phyloP scores from a whole-genome alignment of 2,329 filamentous ascomycete species.

The Cercospora sp. region DNA sequence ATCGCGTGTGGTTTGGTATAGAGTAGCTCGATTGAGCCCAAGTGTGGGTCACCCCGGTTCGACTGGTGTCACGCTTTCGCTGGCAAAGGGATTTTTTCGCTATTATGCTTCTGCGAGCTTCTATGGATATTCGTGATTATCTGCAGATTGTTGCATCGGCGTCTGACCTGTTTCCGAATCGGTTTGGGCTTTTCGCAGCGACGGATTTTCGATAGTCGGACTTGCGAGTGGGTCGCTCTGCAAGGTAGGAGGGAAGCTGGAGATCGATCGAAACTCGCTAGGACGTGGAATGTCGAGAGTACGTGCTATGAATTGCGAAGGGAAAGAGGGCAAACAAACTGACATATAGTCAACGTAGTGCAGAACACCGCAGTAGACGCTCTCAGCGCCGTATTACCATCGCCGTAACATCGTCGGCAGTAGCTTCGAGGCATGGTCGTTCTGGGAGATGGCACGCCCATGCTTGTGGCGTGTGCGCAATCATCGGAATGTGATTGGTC shows the following conservation, averaged over 20 bases:
- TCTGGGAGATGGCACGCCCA: constrained; percentile 1
- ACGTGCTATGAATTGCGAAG: neutral
- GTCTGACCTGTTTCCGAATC: neutral
- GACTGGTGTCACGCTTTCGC: neutral
- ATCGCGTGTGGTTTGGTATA: neutral
- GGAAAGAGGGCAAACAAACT: neutral
- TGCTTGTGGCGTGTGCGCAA: constrained; percentile 4
- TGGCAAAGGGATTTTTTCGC: neutral
- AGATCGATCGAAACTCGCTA: neutral
- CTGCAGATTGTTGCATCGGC: neutral
- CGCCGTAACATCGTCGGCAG: constrained; percentile 2
- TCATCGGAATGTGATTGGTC: constrained; percentile 5
- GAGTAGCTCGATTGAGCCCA: neutral
- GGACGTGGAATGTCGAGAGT: neutral
- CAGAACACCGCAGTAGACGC: neutral
- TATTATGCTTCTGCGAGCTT: neutral
- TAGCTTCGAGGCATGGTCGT: neutral
- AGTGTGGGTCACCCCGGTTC: neutral
- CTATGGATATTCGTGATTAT: constrained; percentile 1
- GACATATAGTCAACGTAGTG: neutral
- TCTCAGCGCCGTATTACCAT: neutral
- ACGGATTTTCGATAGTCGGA: constrained; percentile 2
- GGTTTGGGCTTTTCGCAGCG: neutral
- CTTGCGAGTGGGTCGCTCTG: neutral
- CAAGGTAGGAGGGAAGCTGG: neutral